A percentile compares a stretch with the other conserved stretches of the same genome.
phyloP scores from a whole-genome alignment of 768 basidiomycete genomes.

The Xerocomellus chrysenteron region DNA sequence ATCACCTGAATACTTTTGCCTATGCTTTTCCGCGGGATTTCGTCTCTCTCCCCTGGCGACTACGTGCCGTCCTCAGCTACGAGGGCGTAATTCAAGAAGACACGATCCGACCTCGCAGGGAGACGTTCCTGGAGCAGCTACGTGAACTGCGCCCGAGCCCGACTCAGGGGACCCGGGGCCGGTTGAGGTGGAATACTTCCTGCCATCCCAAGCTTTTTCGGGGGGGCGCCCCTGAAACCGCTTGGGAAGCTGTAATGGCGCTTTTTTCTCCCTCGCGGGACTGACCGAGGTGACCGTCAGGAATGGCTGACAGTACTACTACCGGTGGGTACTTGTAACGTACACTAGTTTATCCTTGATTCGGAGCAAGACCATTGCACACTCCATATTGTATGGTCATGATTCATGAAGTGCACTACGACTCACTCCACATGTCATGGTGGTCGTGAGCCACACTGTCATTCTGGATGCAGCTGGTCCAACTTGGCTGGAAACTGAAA shows the following conservation, averaged over 20 bases:
- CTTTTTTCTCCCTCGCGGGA: background rate
- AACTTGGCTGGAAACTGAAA: too few species aligned
- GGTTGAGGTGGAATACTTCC: constrained; percentile 1
- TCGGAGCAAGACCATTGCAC: background rate
- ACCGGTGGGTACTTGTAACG: background rate
- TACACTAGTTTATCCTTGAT: background rate
- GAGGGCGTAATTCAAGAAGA: rapidly evolving
- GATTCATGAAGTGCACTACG: too few species aligned
- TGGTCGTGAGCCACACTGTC: background rate
- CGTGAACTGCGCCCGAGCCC: background rate
- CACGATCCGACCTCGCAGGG: background rate
- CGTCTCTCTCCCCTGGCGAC: background rate
- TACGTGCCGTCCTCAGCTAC: constrained; percentile 12
- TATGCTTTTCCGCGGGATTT: constrained; percentile 3
- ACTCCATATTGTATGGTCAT: too few species aligned
- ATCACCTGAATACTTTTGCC: constrained; percentile 10
- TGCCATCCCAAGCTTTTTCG: background rate
- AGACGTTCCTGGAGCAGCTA: background rate
- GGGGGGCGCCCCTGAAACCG: background rate
- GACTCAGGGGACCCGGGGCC: too few species aligned
- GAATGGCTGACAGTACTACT: background rate
- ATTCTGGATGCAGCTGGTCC: background rate
- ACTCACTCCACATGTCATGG: too few species aligned
- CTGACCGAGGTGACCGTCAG: background rate
- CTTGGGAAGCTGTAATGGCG: constrained; percentile 10